A percentile compares a stretch with the other conserved stretches of the same genome.
phyloP scores from a whole-genome alignment of 2,329 filamentous ascomycete species.

The Calonectria naviculata region DNA sequence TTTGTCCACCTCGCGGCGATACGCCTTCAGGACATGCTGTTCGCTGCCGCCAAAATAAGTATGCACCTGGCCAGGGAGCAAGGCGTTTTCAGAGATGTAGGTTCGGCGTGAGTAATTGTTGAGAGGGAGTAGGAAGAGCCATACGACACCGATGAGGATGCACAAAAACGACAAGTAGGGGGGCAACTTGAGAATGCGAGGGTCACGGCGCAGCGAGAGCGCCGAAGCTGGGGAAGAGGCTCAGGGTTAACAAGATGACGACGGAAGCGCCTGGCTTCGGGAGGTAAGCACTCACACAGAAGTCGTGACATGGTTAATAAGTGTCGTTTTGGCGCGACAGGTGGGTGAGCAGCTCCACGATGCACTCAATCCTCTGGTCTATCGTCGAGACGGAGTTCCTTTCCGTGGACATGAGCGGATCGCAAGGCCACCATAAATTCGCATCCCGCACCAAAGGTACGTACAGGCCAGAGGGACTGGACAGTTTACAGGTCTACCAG shows the following conservation, averaged over 20 bases:
- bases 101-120: slow-evolving; percentile 91
- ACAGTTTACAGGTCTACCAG: slow-evolving; percentile 22
- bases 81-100: slow-evolving; percentile 97
- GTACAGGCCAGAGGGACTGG: slow-evolving; percentile 30
- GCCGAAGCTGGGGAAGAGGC: slow-evolving; percentile 60
- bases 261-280: background rate
- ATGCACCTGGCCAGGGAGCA: slow-evolving; percentile 95
- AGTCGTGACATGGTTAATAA: slow-evolving; percentile 60
- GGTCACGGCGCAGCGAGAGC: slow-evolving; percentile 80
- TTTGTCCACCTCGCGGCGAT: slow-evolving; percentile 82
- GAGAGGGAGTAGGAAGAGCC: slow-evolving; percentile 90
- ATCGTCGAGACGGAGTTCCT: slow-evolving; percentile 27
- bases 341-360: background rate
- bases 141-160: slow-evolving; percentile 85
- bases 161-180: slow-evolving; percentile 89
- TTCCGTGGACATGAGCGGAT: slow-evolving; percentile 11
- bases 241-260: background rate
- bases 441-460: slow-evolving; percentile 26
- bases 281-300: slow-evolving; percentile 57
- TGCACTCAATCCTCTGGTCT: slow-evolving; percentile 23
- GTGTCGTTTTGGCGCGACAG: slow-evolving; percentile 22
- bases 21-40: slow-evolving; percentile 92
- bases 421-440: slow-evolving; percentile 15
- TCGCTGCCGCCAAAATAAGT: slow-evolving; percentile 98
- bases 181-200: slow-evolving; percentile 83